Evolutionary conservation across 2,329 filamentous ascomycete species (phyloP).

Genomic region (Beauveria scarabaeidicola): DNA sequence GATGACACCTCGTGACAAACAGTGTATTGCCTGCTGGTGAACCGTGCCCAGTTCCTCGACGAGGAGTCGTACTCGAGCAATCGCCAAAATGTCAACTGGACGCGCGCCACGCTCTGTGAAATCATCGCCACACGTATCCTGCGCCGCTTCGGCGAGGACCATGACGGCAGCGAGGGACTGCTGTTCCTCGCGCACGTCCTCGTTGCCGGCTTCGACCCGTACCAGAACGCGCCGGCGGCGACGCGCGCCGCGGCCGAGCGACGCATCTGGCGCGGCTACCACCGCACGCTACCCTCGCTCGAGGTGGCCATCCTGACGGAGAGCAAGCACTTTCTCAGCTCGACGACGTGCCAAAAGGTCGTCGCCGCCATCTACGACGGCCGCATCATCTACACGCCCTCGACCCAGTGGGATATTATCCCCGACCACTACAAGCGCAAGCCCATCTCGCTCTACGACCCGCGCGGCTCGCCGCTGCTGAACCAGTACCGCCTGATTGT

Average conservation of each 20-base stretch:
- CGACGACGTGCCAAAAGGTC: constrained; percentile 72
- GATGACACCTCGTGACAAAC: not conserved
- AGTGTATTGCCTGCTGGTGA: constrained; percentile 80
- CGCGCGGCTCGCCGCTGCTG: constrained; percentile 62
- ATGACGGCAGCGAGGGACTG: constrained; percentile 60
- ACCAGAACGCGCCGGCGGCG: constrained; percentile 68
- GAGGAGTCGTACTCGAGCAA: constrained; percentile 70
- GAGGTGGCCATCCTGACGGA: constrained; percentile 79
- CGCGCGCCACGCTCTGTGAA: constrained; percentile 70
- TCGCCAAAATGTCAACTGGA: constrained; percentile 73
- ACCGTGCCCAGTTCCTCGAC: constrained; percentile 68
- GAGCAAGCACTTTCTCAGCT: constrained; percentile 69
- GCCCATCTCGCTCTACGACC: constrained; percentile 74
- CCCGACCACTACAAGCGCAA: constrained; percentile 81
- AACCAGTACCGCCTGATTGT: constrained; percentile 84
- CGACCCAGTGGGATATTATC: constrained; percentile 72
- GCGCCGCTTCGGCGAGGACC: constrained; percentile 70
- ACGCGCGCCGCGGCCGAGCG: constrained; percentile 51
- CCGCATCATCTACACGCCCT: constrained; percentile 73
- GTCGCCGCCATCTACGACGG: constrained; percentile 77
- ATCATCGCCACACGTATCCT: constrained; percentile 71
- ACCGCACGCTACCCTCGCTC: constrained; percentile 62
- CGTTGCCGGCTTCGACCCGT: constrained; percentile 76
- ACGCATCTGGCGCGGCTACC: constrained; percentile 38
- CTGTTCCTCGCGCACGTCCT: constrained; percentile 70